Evolutionary conservation across 2,329 filamentous ascomycete genomes (phyloP).

Genomic region (Samsoniella hepiali): DNA sequence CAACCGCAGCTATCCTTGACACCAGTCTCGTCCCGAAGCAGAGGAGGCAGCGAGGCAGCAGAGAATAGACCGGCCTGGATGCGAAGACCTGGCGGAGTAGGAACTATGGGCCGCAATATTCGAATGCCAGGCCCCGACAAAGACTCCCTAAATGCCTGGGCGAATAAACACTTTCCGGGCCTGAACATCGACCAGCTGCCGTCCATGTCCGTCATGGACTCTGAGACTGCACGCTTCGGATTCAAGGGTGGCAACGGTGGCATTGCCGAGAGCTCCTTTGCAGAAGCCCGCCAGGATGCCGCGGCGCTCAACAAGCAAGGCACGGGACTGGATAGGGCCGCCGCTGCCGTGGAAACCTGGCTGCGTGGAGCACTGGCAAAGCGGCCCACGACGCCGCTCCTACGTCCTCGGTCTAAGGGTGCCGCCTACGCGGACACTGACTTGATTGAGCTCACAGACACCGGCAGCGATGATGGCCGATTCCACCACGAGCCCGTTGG

Average conservation of each 20-base stretch:
- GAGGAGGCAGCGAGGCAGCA: conserved; percentile 36
- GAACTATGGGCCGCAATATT: conserved; percentile 70
- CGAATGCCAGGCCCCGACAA: conserved; percentile 76
- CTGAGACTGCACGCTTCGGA: conserved; percentile 57
- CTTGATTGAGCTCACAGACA: conserved; percentile 69
- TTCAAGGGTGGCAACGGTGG: conserved; percentile 41
- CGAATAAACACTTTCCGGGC: conserved; percentile 77
- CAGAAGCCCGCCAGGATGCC: conserved; percentile 46
- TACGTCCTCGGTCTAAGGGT: conserved; percentile 35
- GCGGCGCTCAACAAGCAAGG: conserved; percentile 44
- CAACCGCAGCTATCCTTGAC: conserved; percentile 34
- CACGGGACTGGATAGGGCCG: conserved; percentile 72
- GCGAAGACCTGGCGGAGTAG: conserved; percentile 82
- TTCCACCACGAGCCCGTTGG: conserved; percentile 24
- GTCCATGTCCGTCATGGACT: conserved; percentile 62
- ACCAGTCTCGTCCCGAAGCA: conserved; percentile 35
- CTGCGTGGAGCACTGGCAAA: conserved; percentile 75
- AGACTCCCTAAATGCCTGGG: conserved; percentile 80
- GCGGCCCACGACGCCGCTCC: conserved; percentile 49
- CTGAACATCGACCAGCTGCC: conserved; percentile 68
- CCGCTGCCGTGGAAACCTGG: conserved; percentile 87
- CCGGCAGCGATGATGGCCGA: conserved; percentile 53
- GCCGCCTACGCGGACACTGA: conserved; percentile 49
- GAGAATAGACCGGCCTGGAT: conserved; percentile 59
- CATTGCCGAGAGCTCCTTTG: conserved; percentile 51